Percentiles rank a stretch among this genome's conserved stretches.
phyloP scores from a whole-genome alignment of 352 stramenopile species.

The Phytophthora fragariaefolia region DNA sequence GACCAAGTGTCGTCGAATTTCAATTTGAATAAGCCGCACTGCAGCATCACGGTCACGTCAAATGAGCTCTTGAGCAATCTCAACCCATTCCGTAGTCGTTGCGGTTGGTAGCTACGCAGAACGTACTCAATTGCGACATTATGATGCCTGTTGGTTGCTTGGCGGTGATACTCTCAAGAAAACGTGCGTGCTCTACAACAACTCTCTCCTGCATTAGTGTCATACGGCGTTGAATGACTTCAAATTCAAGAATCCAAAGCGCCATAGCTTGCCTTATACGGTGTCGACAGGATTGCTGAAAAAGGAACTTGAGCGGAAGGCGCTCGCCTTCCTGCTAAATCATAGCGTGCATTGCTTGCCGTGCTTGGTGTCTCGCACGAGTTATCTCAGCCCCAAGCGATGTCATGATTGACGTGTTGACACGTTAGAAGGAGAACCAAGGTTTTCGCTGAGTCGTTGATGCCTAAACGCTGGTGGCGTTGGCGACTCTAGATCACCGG shows the following conservation, averaged over 20 bases:
- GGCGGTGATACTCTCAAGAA: constrained; percentile 66
- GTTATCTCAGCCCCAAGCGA: constrained; percentile 53
- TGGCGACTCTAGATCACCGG: constrained; percentile 10
- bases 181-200: constrained; percentile 68
- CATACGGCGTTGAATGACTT: constrained; percentile 73
- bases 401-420: constrained; percentile 58
- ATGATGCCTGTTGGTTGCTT: constrained; percentile 63
- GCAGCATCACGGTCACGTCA: constrained; percentile 65
- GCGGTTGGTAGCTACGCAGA: constrained; percentile 63
- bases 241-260: constrained; percentile 77
- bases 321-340: constrained; percentile 69
- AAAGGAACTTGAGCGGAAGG: constrained; percentile 84
- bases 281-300: constrained; percentile 75
- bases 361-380: constrained; percentile 43
- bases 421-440: constrained; percentile 54
- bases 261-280: constrained; percentile 74
- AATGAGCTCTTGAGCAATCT: constrained; percentile 58
- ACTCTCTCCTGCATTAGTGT: constrained; percentile 84
- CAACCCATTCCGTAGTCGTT: constrained; percentile 65
- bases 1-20: constrained; percentile 50
- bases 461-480: constrained; percentile 63
- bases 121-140: constrained; percentile 73
- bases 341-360: constrained; percentile 47
- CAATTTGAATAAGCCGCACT: constrained; percentile 57
- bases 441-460: constrained; percentile 63